Conservation (phyloP, 768 basidiomycete species). For the Cubamyces lactineus region DNA sequence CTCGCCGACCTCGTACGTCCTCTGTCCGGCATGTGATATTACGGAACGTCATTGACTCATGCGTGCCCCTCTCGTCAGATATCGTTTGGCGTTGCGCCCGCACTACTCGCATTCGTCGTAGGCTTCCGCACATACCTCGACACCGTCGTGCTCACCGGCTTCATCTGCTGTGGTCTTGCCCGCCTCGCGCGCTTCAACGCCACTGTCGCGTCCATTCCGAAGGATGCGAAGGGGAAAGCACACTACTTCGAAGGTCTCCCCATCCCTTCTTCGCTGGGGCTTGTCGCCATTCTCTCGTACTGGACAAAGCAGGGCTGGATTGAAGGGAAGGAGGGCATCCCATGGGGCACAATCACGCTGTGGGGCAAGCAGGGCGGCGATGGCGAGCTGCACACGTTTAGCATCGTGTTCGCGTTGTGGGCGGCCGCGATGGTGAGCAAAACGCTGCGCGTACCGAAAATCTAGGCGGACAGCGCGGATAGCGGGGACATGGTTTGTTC, state of each 20-base stretch:
- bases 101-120: conserved; percentile 88
- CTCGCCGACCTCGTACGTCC: conserved; percentile 87
- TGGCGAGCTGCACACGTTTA: conserved; percentile 84
- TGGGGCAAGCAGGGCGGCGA: conserved; percentile 75
- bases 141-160: conserved; percentile 81
- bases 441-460: conserved; percentile 85
- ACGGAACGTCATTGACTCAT: conserved; percentile 1
- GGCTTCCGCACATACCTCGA: conserved; percentile 93
- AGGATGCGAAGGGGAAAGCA: conserved; percentile 82
- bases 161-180: conserved; percentile 95
- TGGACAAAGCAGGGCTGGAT: conserved; percentile 89
- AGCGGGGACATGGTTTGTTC: not conserved
- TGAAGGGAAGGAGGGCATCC: conserved; percentile 73
- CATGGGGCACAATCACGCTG: conserved; percentile 70
- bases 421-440: conserved; percentile 98
- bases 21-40: conserved; percentile 13
- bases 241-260: conserved; percentile 98
- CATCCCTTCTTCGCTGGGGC: conserved; percentile 84
- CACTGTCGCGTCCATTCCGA: conserved; percentile 92
- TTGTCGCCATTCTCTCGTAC: conserved; percentile 79
- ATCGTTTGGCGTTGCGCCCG: conserved; percentile 97
- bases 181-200: conserved; percentile 98
- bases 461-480: conserved; percentile 38
- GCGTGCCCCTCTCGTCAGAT: conserved; percentile 55
- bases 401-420: conserved; percentile 81